Base-by-base conservation (phyloP, 805 yeast genomes). In the Starmerella sp. region DNA sequence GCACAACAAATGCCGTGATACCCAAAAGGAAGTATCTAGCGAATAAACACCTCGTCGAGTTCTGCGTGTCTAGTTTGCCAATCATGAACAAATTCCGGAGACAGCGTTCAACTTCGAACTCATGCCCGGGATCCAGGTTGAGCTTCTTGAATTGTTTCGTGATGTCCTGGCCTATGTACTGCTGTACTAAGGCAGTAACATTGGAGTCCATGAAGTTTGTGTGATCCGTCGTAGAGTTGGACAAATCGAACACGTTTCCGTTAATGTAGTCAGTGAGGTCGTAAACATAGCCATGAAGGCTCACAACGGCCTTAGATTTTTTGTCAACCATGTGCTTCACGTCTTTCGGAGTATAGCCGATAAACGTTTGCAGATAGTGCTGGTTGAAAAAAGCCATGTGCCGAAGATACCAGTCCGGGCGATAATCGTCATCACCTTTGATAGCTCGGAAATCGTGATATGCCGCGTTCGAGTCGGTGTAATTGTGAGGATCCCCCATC, bases 321-420 rank as follows among this genome's bases (percentile, higher is more conserved):
- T 61, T 53, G 4, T 61, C 53, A 6, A 60, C 69, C 60, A 62
- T 53, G 43, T 64, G 59, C 41, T 53, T 39, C 41, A 72, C 57
- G 8, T 61, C 63, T 51, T 64, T 59, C 8, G 66, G 65, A 0
- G 75, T 69, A 54, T 65, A 68, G 7, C 75, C 75, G 36, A 71
- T 61, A 54, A 68, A 71, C 14, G 71, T 67, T 56, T 67, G 66
- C 45, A 64, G 59, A 57, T 67, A 73, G 54, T 70, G 63, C n/a
- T 58, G 50, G 45, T 70, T 66, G 60, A 73, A 61, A 46, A 62
- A 66, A 22, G 60, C 52, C 72, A 72, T 69, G 56, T 68, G 67
- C 55, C 69, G 69, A 29, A 66, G 59, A 51, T 71, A 72, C 75
- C 75, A 72, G 53, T 72, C 75, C 2, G 75, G 75, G 4, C 75